These are phyloP conservation scores for Paecilomyces sp. DNA, from an alignment of 2,329 filamentous ascomycete species.

Conservation along the genomic window DNA sequence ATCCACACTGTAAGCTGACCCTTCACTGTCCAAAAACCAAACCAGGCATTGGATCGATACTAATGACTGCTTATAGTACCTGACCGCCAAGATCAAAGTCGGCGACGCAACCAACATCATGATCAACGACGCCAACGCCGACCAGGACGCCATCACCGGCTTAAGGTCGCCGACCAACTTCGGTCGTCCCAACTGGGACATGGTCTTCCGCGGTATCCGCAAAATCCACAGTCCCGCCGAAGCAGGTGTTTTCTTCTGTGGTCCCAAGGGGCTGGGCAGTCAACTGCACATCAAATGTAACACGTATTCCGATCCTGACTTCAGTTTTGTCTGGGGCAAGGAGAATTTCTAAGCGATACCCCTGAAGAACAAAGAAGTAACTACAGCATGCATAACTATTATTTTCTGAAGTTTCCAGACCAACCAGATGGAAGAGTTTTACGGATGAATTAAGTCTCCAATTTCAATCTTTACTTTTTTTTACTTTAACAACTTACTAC, in stretches of 20 bases:
- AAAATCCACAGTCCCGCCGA: constrained; percentile 69
- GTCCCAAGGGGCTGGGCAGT: constrained; percentile 71
- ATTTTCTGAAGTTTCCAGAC: not conserved
- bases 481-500: not conserved
- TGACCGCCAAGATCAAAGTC: constrained; percentile 78
- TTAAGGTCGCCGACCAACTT: constrained; percentile 74
- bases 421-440: too few species aligned
- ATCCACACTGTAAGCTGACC: constrained; percentile 50
- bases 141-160: constrained; percentile 78
- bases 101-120: constrained; percentile 87
- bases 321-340: constrained; percentile 48
- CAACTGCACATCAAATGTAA: constrained; percentile 77
- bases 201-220: constrained; percentile 76
- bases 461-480: not conserved
- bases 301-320: constrained; percentile 77
- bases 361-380: not conserved
- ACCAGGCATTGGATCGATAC: not conserved
- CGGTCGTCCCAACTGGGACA: constrained; percentile 81
- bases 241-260: constrained; percentile 78
- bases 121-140: constrained; percentile 81
- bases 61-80: constrained; percentile 44
- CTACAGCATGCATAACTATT: not conserved
- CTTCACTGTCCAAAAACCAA: not conserved
- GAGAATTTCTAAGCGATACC: constrained; percentile 41
- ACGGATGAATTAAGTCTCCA: not conserved